Conservation (phyloP, 192 early-diverging fungal species). For the Cetraspora pellucida region DNA sequence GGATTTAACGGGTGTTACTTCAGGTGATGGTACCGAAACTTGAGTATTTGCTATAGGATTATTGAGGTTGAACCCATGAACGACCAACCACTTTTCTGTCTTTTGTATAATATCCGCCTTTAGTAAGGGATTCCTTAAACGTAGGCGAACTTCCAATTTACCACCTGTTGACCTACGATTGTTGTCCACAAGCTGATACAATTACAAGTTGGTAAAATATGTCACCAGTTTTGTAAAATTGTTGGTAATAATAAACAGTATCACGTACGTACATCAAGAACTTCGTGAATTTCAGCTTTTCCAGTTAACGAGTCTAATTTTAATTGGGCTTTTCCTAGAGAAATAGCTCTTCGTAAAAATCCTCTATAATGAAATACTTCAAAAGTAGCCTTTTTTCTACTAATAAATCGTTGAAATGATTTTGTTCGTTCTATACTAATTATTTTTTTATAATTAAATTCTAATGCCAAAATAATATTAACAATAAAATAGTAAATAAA, state of each 20-base stretch:
- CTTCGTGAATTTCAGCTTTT: conserved; percentile 67
- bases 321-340: conserved; percentile 62
- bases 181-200: conserved; percentile 27
- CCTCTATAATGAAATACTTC: conserved; percentile 71
- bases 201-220: too few relatives aligned
- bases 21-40: background rate
- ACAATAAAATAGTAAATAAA: background rate
- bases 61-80: conserved; percentile 52
- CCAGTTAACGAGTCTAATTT: conserved; percentile 59
- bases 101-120: conserved; percentile 60
- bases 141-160: conserved; percentile 65
- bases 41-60: conserved; percentile 30
- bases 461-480: conserved; percentile 37
- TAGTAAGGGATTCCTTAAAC: conserved; percentile 60
- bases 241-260: too few relatives aligned
- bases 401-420: conserved; percentile 63
- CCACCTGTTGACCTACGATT: conserved; percentile 65
- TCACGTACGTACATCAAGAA: conserved; percentile 57
- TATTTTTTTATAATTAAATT: conserved; percentile 54
- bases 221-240: too few relatives aligned
- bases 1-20: too few relatives aligned
- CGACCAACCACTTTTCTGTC: conserved; percentile 66
- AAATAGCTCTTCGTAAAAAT: conserved; percentile 54
- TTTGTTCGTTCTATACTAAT: conserved; percentile 64
- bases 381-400: conserved; percentile 69